Base-by-base conservation (phyloP, 2,329 filamentous ascomycete genomes). In the Paecilomyces sp. region DNA sequence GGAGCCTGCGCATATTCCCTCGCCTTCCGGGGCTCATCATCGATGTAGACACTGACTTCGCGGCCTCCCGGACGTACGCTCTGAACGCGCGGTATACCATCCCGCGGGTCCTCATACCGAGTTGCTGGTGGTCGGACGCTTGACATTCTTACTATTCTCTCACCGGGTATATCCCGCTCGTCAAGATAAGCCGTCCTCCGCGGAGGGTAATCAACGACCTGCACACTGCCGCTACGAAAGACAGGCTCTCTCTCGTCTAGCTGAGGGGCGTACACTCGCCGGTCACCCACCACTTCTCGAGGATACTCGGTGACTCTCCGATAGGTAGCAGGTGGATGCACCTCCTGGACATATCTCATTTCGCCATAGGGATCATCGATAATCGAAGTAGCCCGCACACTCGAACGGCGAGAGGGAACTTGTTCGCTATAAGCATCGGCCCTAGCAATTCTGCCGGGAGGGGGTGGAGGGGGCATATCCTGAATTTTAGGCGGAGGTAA, bases 131-230 rank as follows among this genome's bases (percentile, higher is more conserved):
- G 85, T 54, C 85, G 81, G 34, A 85, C 81, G 68, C 86, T 88
- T 7, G 83, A 70, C 33, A 85, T 77, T 59, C 86, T 78, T 51
- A 81, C 67, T 51, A 82, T 68, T 63, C 85, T 85, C 59, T 86
- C 84, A 36, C 81, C 77, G 2, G 81, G 75, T 80, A 83, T 41
- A 80, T 83, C 63, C 74, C 88, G 83, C 68, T 93, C 90, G 66
- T 92, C 91, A 52, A 88, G 74, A 57, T 78, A 79, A 7, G 74
- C 66, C 25, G 70, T 63, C 47, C 67, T 75, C 15, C 71, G 71
- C 33, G 69, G 63, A 30, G 73, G 61, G 59, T 78, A 79, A 54
- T 79, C 76, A 53, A 74, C 65, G 15, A 79, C 67, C 62, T 76
- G 74, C 12, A 77, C 76, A 62, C 76, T 78, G 59, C 68, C 69